Conservation (phyloP, 2,329 filamentous ascomycete genomes). For the Exophiala sideris region DNA sequence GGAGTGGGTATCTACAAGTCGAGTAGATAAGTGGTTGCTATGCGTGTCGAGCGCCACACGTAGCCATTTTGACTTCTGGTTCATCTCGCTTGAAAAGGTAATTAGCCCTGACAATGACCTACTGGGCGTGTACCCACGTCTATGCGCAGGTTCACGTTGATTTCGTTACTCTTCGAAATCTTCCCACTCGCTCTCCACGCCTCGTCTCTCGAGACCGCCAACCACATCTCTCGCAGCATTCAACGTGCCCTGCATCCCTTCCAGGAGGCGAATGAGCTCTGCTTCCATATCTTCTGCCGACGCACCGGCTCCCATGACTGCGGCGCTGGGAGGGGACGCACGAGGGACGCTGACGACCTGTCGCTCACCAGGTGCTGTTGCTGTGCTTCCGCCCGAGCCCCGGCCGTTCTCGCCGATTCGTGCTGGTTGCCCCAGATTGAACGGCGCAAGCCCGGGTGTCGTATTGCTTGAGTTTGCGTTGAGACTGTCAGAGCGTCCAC, state of each 20-base stretch:
- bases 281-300: conserved; percentile 36
- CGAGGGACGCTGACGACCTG: conserved; percentile 38
- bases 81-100: no score
- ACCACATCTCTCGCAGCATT: conserved; percentile 37
- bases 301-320: conserved; percentile 38
- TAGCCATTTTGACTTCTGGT: no score
- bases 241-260: conserved; percentile 39
- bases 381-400: not conserved
- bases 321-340: conserved; percentile 37
- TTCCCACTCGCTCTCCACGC: conserved; percentile 19
- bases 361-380: not conserved
- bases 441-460: not conserved
- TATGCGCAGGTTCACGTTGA: no score
- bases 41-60: no score
- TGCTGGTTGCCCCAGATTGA: conserved; percentile 11
- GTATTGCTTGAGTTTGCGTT: conserved; percentile 3
- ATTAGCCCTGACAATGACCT: no score
- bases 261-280: conserved; percentile 42
- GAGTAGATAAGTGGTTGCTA: no score
- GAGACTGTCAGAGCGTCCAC: conserved; percentile 5
- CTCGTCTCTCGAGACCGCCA: conserved; percentile 19
- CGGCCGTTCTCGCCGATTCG: conserved; percentile 16
- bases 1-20: no score
- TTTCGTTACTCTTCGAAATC: conserved; percentile 14
- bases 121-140: no score